A percentile compares a stretch with the other conserved stretches of the same genome.
These are phyloP conservation scores for Fraxinus albicans DNA, from an alignment of 305 asterid species.

Conservation along the genomic window DNA sequence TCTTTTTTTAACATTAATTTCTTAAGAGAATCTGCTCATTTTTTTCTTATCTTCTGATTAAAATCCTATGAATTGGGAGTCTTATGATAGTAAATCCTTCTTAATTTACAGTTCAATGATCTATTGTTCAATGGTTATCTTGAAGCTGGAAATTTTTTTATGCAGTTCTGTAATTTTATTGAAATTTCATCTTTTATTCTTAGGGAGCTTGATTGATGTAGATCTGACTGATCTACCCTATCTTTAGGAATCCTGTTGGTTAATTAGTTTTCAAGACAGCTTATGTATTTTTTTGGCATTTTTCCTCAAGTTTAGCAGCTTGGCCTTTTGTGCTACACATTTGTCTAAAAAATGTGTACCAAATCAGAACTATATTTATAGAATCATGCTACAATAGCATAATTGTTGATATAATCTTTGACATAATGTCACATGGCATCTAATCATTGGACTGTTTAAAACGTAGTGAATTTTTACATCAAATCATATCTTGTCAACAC, in stretches of 20 bases:
- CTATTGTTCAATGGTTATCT: neutral
- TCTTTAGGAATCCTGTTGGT: neutral
- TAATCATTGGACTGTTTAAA: no score
- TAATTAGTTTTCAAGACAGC: neutral
- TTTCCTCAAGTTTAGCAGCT: neutral
- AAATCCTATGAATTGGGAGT: neutral
- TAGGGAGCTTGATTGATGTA: neutral
- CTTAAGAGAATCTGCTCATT: neutral
- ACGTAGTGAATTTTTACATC: no score
- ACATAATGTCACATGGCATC: no score
- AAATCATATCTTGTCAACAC: no score
- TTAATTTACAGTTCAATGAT: neutral
- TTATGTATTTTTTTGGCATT: neutral
- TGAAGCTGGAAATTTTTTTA: neutral
- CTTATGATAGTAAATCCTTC: neutral
- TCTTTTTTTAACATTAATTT: neutral
- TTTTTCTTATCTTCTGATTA: neutral
- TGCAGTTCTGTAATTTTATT: neutral
- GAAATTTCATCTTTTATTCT: neutral
- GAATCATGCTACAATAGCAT: no score
- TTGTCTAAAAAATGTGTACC: neutral
- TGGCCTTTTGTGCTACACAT: neutral
- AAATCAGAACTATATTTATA: conserved; percentile 18
- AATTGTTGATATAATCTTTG: no score
- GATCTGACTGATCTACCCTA: neutral